These are phyloP conservation scores for Geotrichum klebahnii DNA, from an alignment of 1,139 yeast species.

Conservation along the genomic window DNA sequence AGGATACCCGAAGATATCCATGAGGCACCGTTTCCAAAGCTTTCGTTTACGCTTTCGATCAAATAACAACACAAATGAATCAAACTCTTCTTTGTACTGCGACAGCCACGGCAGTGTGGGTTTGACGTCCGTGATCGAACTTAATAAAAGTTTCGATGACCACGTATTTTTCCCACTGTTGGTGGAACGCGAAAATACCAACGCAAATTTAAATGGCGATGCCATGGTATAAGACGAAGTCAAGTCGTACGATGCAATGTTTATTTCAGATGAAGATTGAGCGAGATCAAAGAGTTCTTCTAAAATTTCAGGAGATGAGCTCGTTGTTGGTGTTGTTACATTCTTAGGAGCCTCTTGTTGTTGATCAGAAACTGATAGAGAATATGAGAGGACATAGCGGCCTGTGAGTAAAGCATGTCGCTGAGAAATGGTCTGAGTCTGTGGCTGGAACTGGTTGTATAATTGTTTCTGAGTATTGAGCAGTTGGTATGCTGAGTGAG, in stretches of 20 bases:
- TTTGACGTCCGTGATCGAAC: not conserved
- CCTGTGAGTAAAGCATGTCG: constrained; percentile 16
- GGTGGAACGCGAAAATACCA: constrained; percentile 16
- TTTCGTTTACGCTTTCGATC: constrained; percentile 18
- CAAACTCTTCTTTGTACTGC: constrained; percentile 1
- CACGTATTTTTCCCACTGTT: no score
- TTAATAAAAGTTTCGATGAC: no score
- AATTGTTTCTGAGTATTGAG: constrained; percentile 16
- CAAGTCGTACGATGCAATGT: constrained; percentile 18
- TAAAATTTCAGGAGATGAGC: not conserved
- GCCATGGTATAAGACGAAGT: constrained; percentile 15
- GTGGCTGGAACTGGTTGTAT: constrained; percentile 16
- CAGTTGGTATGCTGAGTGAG: not conserved
- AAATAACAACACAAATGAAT: constrained; percentile 19
- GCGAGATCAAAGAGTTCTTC: constrained; percentile 8
- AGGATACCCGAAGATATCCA: constrained; percentile 13
- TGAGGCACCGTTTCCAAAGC: constrained; percentile 18
- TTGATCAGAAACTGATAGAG: constrained; percentile 1
- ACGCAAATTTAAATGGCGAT: constrained; percentile 15
- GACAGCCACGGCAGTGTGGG: constrained; percentile 17
- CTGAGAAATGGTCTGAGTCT: constrained; percentile 4
- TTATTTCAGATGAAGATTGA: not conserved
- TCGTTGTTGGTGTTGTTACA: not conserved
- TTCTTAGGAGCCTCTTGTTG: not conserved
- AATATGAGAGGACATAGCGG: constrained; percentile 6